Base-by-base conservation (phyloP, 192 early-diverging fungal species). In the Chytriomyces sp. region DNA sequence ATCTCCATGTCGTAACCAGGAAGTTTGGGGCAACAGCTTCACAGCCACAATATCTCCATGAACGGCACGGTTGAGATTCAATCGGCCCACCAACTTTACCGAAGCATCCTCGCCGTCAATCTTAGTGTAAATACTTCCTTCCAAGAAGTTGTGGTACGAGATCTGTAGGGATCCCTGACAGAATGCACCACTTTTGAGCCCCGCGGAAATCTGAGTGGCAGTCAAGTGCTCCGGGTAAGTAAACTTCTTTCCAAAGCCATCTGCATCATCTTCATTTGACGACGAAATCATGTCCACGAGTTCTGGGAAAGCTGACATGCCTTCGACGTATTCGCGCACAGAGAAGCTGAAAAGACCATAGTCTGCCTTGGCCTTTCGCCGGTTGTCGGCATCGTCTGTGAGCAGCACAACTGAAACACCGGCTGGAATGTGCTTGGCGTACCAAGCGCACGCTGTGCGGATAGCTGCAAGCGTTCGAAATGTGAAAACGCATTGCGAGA, bases 21-120 rank as follows among this genome's bases (percentile, higher is more conserved):
- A 89, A 36, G 84, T 83, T 44, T 86, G 85, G 14, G 98, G 94
- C 39, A 97, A 72, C 2, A 99, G 60, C 63, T 96, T 85, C 7
- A 99, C 88, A 10, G 91, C 98, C 19, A 99, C 87, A 19, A 89
- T 80, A 77, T 99, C 98, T 17, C 96, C 96, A 76, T 97, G 92
- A 8, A 96, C 85, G 34, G 89, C 93, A 39, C 98, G 89, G 74
- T 98, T 99, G 81, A 98, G 84, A 64, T 93, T 73, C 31, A 82
- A 79, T 5, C 96, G 88, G 38, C 96, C 96, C 2, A 92, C 40
- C 55, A 99, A 89, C 63, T 91, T 84, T 37, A 99, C 86, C 6
- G 85, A 85, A 26, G 78, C 80, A 58, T 92, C 90, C 44, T 87
- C 88, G 52, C 92, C 93, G 58, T 94, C 87, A 10, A 94, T 84